These are phyloP conservation scores for Ceratocystiopsis minuta DNA, from an alignment of 2,329 filamentous ascomycete genomes.

Conservation along the genomic window DNA sequence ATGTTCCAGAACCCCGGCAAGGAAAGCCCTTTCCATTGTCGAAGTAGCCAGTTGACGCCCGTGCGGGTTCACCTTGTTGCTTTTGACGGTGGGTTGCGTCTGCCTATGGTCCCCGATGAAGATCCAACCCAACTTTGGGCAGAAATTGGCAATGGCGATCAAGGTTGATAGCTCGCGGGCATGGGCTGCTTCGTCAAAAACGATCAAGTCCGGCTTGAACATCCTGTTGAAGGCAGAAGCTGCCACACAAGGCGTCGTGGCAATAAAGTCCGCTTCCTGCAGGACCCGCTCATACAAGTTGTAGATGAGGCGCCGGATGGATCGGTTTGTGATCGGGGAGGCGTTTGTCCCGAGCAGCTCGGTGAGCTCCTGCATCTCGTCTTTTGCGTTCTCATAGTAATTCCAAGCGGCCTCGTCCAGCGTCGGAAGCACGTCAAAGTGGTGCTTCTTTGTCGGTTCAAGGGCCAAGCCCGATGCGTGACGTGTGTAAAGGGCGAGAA, in stretches of 20 bases:
- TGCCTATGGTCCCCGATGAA: slow-evolving; percentile 28
- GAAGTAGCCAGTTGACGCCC: slow-evolving; percentile 11
- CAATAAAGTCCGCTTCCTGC: slow-evolving; percentile 23
- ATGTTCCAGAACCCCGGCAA: slow-evolving; percentile 9
- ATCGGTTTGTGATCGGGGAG: slow-evolving; percentile 3
- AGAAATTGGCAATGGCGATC: slow-evolving; percentile 25
- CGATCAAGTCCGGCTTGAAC: slow-evolving; percentile 67
- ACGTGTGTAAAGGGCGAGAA: slow-evolving; percentile 17
- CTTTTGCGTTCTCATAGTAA: slow-evolving; percentile 17
- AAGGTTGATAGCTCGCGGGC: slow-evolving; percentile 26
- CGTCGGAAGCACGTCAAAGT: slow-evolving; percentile 15
- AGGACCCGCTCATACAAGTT: slow-evolving; percentile 22
- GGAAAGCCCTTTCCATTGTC: slow-evolving; percentile 13
- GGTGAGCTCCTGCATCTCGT: slow-evolving; percentile 18
- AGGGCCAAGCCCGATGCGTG: not conserved
- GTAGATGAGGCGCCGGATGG: slow-evolving; percentile 7
- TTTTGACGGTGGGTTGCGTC: slow-evolving; percentile 22
- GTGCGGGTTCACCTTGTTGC: slow-evolving; percentile 6
- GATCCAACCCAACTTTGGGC: slow-evolving; percentile 23
- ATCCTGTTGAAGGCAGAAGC: slow-evolving; percentile 23
- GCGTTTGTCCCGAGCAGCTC: slow-evolving; percentile 16
- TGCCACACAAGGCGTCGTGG: slow-evolving; percentile 27
- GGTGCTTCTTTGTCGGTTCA: slow-evolving; percentile 10
- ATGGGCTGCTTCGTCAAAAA: slow-evolving; percentile 54
- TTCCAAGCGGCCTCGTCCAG: slow-evolving; percentile 26